Conservation (phyloP, 1,284 basidiomycete species). For the Nidula niveotomentosa region DNA sequence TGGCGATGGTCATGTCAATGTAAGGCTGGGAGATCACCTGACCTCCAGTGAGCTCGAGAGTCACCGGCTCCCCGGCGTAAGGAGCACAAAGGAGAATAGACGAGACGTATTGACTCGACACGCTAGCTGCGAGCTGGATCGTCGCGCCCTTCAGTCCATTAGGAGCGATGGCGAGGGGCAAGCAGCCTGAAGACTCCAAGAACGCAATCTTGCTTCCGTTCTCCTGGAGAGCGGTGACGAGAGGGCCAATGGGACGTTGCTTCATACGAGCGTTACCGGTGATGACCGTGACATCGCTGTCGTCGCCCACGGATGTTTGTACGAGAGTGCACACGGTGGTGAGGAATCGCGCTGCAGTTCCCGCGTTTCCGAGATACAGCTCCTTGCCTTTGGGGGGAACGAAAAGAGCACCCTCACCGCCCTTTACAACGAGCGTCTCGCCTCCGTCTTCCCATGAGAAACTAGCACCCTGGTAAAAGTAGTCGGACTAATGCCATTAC, state of each 20-base stretch:
- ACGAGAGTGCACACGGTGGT: constrained; percentile 94
- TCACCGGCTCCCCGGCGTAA: constrained; percentile 82
- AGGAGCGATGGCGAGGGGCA: constrained; percentile 86
- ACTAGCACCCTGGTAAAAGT: constrained; percentile 67
- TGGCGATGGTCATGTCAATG: constrained; percentile 99
- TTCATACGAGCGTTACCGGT: constrained; percentile 99
- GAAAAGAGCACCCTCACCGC: constrained; percentile 81
- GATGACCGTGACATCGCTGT: constrained; percentile 66
- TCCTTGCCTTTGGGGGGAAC: constrained; percentile 82
- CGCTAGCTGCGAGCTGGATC: constrained; percentile 90
- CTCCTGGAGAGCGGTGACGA: constrained; percentile 88
- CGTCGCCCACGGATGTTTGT: constrained; percentile 41
- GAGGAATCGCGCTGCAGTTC: constrained; percentile 97
- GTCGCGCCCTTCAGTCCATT: constrained; percentile 84
- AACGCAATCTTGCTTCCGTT: constrained; percentile 86
- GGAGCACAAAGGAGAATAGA: constrained; percentile 96
- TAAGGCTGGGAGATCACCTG: constrained; percentile 98
- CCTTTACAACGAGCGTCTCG: constrained; percentile 91
- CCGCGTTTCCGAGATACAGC: constrained; percentile 96
- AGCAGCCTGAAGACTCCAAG: constrained; percentile 79
- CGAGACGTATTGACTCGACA: constrained; percentile 98
- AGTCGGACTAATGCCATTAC: constrained; percentile 8
- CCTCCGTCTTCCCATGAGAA: constrained; percentile 85
- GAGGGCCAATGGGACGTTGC: constrained; percentile 91
- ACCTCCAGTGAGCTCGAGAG: constrained; percentile 89